A percentile compares a stretch with the other conserved stretches of the same genome.
Conservation (phyloP, 257 asterid species). For the Gynochthodes officinalis region DNA sequence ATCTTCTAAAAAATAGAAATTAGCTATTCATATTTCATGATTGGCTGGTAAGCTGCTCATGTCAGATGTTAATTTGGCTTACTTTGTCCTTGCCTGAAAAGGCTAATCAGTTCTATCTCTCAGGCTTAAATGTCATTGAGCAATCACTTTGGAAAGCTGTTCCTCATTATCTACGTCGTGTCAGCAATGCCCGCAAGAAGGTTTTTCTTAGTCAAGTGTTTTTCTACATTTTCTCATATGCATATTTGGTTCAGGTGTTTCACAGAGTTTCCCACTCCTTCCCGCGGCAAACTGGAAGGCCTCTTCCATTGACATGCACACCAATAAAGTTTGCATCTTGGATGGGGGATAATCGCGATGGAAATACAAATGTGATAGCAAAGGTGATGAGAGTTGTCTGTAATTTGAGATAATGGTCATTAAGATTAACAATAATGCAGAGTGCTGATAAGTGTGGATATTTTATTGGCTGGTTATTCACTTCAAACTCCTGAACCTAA, state of each 20-base stretch:
- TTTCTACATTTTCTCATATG: slow-evolving; percentile 16
- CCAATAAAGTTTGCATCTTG: slow-evolving; percentile 98
- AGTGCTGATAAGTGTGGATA: background rate
- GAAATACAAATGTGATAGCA: slow-evolving; percentile 96
- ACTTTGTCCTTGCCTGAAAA: slow-evolving; percentile 8
- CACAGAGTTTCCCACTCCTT: slow-evolving; percentile 23
- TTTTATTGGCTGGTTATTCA: background rate
- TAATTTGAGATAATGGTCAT: background rate
- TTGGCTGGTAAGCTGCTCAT: slow-evolving; percentile 47
- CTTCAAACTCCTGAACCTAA: background rate
- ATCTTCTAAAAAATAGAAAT: background rate
- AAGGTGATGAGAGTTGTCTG: slow-evolving; percentile 45
- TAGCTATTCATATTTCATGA: slow-evolving; percentile 4
- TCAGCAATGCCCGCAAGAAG: slow-evolving; percentile 93
- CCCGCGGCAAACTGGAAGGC: slow-evolving; percentile 82
- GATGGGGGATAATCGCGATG: slow-evolving; percentile 99
- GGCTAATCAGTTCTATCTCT: slow-evolving; percentile 10
- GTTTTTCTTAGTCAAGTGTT: slow-evolving; percentile 30
- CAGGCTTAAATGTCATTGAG: slow-evolving; percentile 91
- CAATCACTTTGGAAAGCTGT: slow-evolving; percentile 98
- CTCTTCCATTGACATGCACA: slow-evolving; percentile 92
- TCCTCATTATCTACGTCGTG: slow-evolving; percentile 93
- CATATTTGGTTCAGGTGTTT: slow-evolving; percentile 8
- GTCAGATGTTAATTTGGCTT: slow-evolving; percentile 10
- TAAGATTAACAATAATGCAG: background rate